Conservation (phyloP, 192 early-diverging fungal species). For the Hyaloraphidium curvatum region DNA sequence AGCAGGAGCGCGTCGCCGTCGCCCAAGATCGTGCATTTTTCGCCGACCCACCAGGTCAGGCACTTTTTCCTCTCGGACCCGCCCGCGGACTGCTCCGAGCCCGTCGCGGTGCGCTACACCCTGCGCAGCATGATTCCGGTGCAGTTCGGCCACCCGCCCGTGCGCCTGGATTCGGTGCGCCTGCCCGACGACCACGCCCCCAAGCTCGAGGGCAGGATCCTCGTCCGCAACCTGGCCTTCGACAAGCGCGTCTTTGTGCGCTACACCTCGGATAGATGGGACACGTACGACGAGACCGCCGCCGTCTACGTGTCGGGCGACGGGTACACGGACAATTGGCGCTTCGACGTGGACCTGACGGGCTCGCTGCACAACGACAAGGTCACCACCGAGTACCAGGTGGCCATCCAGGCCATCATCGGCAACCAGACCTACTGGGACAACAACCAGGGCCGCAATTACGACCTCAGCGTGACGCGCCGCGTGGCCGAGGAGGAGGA, state of each 20-base stretch:
- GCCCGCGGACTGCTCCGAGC: neutral
- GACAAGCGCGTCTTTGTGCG: constrained; percentile 62
- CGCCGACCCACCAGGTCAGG: neutral
- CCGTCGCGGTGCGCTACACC: neutral
- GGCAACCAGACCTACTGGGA: constrained; percentile 69
- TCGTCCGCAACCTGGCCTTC: constrained; percentile 73
- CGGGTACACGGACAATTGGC: constrained; percentile 48
- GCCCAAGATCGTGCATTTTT: neutral
- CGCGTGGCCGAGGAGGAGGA: neutral
- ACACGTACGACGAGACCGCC: constrained; percentile 35
- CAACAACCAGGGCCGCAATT: constrained; percentile 80
- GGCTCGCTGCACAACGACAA: constrained; percentile 17
- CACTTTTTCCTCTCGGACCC: neutral
- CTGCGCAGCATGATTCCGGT: neutral
- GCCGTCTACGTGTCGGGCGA: constrained; percentile 34
- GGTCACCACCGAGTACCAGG: constrained; percentile 6
- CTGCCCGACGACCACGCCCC: constrained; percentile 24
- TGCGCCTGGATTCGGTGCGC: constrained; percentile 36
- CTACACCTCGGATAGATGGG: constrained; percentile 70
- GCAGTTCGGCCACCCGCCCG: constrained; percentile 19
- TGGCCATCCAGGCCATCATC: constrained; percentile 41
- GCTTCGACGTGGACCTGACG: constrained; percentile 40
- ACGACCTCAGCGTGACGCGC: constrained; percentile 24
- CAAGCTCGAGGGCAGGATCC: constrained; percentile 37
- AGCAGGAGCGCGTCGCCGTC: no score